Evolutionary conservation across 2,329 filamentous ascomycete species (phyloP).

Genomic region (Sporothrix brasiliensis): DNA sequence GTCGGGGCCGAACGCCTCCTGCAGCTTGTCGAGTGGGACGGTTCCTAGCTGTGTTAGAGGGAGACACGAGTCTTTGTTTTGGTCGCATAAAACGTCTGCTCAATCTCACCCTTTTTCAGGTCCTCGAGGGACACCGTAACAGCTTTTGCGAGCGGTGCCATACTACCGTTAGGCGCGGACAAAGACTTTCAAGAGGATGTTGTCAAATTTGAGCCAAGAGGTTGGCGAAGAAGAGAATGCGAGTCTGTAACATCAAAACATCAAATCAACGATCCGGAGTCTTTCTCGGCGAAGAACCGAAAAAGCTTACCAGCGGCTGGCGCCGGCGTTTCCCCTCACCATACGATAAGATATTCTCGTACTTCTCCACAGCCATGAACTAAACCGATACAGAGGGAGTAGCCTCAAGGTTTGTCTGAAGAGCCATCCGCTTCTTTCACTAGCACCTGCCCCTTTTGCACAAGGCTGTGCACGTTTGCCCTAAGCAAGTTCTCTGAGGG

Average conservation of each 20-base stretch:
- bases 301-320: slow-evolving; percentile 27
- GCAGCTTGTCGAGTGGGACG: slow-evolving; percentile 68
- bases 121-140: slow-evolving; percentile 37
- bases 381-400: neutral
- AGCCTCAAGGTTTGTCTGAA: neutral
- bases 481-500: too few species aligned
- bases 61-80: neutral
- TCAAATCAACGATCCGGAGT: neutral
- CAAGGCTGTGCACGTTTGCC: neutral
- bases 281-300: neutral
- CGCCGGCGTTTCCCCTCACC: slow-evolving; percentile 29
- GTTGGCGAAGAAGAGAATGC: neutral
- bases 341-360: slow-evolving; percentile 14
- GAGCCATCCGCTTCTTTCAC: neutral
- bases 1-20: slow-evolving; percentile 83
- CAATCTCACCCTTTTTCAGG: slow-evolving; percentile 32
- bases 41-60: slow-evolving; percentile 53
- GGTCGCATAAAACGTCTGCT: neutral
- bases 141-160: slow-evolving; percentile 35
- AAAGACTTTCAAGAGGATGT: neutral
- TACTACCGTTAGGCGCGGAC: neutral
- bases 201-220: slow-evolving; percentile 8
- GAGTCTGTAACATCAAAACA: neutral
- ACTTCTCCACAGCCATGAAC: neutral
- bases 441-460: slow-evolving; percentile 10